These are phyloP conservation scores for Rhododendron mucronatum DNA, from an alignment of 148 eudicot species.

Conservation along the genomic window DNA sequence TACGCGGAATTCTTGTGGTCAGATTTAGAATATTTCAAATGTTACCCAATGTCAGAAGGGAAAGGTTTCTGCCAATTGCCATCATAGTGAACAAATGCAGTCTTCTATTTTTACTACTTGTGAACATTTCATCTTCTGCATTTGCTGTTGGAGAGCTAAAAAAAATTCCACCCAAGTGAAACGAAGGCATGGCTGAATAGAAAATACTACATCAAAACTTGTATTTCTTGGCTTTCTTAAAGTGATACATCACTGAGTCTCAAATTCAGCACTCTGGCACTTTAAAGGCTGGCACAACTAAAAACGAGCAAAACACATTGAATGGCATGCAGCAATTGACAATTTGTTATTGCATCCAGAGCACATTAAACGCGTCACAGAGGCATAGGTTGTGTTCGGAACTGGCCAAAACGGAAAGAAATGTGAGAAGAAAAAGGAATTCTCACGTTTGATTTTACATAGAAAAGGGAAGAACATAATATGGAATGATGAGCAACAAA, in stretches of 20 bases:
- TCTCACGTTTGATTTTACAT: neutral
- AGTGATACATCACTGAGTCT: neutral
- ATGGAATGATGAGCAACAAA: neutral
- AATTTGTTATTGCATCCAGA: neutral
- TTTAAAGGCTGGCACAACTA: neutral
- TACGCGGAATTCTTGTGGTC: conserved; percentile 20
- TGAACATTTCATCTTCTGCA: neutral
- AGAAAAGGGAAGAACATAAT: neutral
- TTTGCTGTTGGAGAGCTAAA: neutral
- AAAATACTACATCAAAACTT: neutral
- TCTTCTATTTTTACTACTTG: neutral
- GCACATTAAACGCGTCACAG: neutral
- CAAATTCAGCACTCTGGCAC: neutral
- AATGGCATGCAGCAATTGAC: neutral
- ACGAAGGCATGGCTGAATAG: neutral
- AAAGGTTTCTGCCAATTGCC: neutral
- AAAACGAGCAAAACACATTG: neutral
- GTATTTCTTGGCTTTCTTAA: neutral
- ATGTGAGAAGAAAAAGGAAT: neutral
- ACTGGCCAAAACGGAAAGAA: neutral
- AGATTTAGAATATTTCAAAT: neutral
- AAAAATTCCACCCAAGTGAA: neutral
- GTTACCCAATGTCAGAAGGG: neutral
- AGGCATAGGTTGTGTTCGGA: neutral
- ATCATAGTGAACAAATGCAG: neutral